Conservation (phyloP, 495 filamentous ascomycete species). For the Penicillium tannophilum region DNA sequence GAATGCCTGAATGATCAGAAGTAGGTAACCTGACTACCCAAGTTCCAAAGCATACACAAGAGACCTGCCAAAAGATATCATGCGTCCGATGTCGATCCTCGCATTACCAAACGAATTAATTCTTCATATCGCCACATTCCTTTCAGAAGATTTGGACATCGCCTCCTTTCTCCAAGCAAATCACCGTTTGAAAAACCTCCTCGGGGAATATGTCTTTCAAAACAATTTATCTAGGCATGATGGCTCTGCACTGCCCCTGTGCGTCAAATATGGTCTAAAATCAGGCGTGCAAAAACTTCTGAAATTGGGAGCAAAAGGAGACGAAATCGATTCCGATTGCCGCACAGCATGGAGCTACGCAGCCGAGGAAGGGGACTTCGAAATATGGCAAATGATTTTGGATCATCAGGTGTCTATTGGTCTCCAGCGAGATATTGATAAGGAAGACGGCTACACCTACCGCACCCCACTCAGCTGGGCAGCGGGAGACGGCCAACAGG, state of each 20-base stretch:
- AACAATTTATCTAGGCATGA: not conserved
- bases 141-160: not conserved
- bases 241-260: not conserved
- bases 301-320: not conserved
- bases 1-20: too few species aligned
- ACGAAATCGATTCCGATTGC: not conserved
- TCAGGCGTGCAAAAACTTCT: not conserved
- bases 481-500: not conserved
- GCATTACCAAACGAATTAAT: not conserved
- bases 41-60: too few species aligned
- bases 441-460: not conserved
- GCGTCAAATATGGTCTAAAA: not conserved
- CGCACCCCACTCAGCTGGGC: not conserved
- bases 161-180: not conserved
- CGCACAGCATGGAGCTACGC: not conserved
- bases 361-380: slow-evolving; percentile 5
- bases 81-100: not conserved
- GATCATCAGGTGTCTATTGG: not conserved
- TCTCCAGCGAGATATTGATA: not conserved
- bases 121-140: not conserved
- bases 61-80: too few species aligned
- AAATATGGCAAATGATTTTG: slow-evolving; percentile 1
- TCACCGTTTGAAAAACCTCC: not conserved
- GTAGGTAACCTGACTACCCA: too few species aligned
- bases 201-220: not conserved